A percentile compares a stretch with the other conserved stretches of the same genome.
Conservation (phyloP, 805 yeast genomes). For the Grigorovia yakushimaensis region DNA sequence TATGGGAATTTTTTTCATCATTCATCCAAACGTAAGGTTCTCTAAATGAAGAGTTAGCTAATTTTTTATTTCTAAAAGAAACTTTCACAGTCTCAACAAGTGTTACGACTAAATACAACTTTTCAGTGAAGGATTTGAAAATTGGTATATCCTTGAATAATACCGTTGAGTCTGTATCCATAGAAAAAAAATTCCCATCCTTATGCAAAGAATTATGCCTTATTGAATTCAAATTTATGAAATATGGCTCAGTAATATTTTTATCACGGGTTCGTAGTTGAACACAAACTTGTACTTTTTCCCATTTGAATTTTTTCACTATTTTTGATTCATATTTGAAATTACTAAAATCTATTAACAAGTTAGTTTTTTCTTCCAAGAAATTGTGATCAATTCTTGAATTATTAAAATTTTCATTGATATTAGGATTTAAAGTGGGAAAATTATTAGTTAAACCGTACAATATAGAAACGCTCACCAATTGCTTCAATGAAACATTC, state of each 20-base stretch:
- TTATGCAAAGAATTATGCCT: neutral
- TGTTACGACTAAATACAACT: conserved; percentile 67
- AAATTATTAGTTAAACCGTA: conserved; percentile 53
- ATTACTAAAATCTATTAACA: conserved; percentile 67
- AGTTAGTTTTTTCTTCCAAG: conserved; percentile 33
- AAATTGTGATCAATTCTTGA: neutral
- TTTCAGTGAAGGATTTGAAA: conserved; percentile 50
- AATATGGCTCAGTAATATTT: conserved; percentile 71
- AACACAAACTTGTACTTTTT: conserved; percentile 58
- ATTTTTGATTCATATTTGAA: conserved; percentile 48
- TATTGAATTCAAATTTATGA: conserved; percentile 49
- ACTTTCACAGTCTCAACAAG: conserved; percentile 53
- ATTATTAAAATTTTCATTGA: neutral
- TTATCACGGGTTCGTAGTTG: conserved; percentile 55
- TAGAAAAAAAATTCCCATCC: conserved; percentile 34
- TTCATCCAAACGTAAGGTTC: conserved; percentile 20
- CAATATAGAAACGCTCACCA: conserved; percentile 60
- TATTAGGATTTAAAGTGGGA: neutral
- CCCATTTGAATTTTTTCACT: conserved; percentile 51
- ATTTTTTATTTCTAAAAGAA: conserved; percentile 17
- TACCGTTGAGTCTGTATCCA: conserved; percentile 69
- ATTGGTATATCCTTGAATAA: conserved; percentile 64
- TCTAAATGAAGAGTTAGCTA: conserved; percentile 11
- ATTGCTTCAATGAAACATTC: conserved; percentile 40
- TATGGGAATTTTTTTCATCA: conserved; percentile 4